Evolutionary conservation across 768 basidiomycete species (phyloP), one percentile per base, ranked within the genome.

Genomic region (Trametes coccinea): DNA sequence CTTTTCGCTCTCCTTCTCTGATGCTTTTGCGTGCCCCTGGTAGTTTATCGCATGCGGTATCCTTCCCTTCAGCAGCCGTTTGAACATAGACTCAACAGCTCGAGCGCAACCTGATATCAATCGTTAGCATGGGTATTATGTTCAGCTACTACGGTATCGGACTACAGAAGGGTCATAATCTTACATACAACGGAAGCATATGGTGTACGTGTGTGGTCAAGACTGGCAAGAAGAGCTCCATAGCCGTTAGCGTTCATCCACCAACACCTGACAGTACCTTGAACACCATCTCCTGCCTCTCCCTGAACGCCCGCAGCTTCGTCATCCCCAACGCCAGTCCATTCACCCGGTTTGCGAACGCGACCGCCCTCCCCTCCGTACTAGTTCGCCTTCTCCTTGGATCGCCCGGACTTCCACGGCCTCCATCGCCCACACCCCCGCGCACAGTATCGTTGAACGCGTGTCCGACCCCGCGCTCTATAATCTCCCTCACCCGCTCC

Each of bases 321-420:
- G 87, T 90, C 82, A 94, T 84, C 0, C 78, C 80, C 64, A 95
- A 68, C 62, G 88, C 87, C 11, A 94, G 78, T 22, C 80, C 82
- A 72, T 92, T 93, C 53, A 94, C 83, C 59, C 89, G 73, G 71
- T 93, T 94, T 30, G 88, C 82, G 70, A 95, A 88, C 46, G 83
- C 77, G 58, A 91, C 84, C 7, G 87, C 85, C 84, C 75, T 61
- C 85, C 90, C 69, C 79, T 71, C 66, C 80, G 74, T 62, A 75
- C 76, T 59, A 74, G 14, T 65, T 67, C 53, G 73, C 74, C 60
- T 72, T 72, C 47, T 69, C 72, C 40, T 58, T 14, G 59, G 51
- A 9, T 61, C 64, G 17, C 56, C 45, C 9, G 52, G 45, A 10
- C 47, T 8, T n/a, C 27, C 59, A 31, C 40, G 17, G 13, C 6